Percentiles rank a stretch among this genome's conserved stretches.
Conservation (phyloP, 768 basidiomycete species). For the Lentinula detonsa region DNA sequence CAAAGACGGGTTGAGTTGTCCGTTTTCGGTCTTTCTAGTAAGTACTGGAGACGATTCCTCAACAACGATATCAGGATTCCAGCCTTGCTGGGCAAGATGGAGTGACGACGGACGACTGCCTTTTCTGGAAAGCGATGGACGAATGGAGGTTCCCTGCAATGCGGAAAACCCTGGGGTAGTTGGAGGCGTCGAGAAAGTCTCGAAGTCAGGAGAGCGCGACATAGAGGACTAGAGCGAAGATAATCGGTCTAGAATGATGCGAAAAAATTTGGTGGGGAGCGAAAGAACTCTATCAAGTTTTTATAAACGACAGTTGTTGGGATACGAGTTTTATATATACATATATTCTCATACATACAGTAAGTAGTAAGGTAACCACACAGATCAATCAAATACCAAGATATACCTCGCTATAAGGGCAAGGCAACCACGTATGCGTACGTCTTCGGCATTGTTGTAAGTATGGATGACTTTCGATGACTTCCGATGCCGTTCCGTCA, state of each 20-base stretch:
- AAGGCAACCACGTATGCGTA: background rate
- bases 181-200: conserved; percentile 38
- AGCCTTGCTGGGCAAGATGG: conserved; percentile 35
- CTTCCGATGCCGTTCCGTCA: conserved; percentile 23
- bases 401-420: background rate
- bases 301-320: background rate
- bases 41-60: conserved; percentile 29
- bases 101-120: conserved; percentile 39
- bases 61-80: conserved; percentile 37
- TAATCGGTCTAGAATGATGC: background rate
- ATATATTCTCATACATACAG: background rate
- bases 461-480: background rate
- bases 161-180: conserved; percentile 25
- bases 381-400: background rate
- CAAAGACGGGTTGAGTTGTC: conserved; percentile 3
- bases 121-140: conserved; percentile 35
- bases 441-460: background rate
- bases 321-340: background rate
- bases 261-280: background rate
- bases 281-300: background rate
- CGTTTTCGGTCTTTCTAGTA: conserved; percentile 15
- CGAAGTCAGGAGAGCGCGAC: conserved; percentile 24
- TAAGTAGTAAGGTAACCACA: background rate
- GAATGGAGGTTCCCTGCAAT: conserved; percentile 15
- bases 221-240: background rate